Base-by-base conservation (phyloP, 2,329 filamentous ascomycete genomes). In the Stachybotrys echinatus region DNA sequence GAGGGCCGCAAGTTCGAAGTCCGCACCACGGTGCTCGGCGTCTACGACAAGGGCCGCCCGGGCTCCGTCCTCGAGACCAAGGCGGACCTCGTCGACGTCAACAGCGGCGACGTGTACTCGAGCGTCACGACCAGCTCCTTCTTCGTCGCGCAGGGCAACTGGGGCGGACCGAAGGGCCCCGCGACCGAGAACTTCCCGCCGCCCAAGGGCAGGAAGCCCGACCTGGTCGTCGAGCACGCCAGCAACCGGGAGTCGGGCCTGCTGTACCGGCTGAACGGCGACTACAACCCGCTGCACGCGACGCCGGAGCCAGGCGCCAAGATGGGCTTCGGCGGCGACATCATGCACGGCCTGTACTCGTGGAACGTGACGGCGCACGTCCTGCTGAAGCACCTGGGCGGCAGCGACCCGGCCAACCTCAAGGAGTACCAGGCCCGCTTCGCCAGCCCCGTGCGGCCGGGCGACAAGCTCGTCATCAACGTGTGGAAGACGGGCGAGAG, bases 221-320 rank as follows among this genome's bases (percentile, higher is more conserved):
- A 95, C 69, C 80, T 75, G 42, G 79, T 83, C 6, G 80, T 88
- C 57, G 79, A 81, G 60, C 80, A 87, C 60, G 85, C 90, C 69
- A 90, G 87, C 5, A 87, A 74, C 22, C 64, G 74, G 48, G 83
- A 92, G 72, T 88, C 88, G 5, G 83, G 89, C 8, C 80, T 88
- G 55, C 74, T 94, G 49, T 94, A 94, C 70, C 81, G 89, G 55
- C 79, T 96, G 47, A 96, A 95, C 61, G 91, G 91, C 57, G 92
- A 96, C 73, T 96, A 96, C 72, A 96, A 96, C 74, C 92, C 91
- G 23, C 83, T 96, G 34, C 91, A 96, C 66, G 90, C 89, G 6
- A 88, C 88, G 18, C 90, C 90, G 12, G 88, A 90, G 70, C 89
- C 90, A 0, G 90, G 90, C 53, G 72, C 81, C 69, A 87, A 90